A percentile compares a stretch with the other conserved stretches of the same genome.
These are phyloP conservation scores for Hemisphaericaspora xylanilytica DNA, from an alignment of 1,139 yeast species.

Conservation along the genomic window DNA sequence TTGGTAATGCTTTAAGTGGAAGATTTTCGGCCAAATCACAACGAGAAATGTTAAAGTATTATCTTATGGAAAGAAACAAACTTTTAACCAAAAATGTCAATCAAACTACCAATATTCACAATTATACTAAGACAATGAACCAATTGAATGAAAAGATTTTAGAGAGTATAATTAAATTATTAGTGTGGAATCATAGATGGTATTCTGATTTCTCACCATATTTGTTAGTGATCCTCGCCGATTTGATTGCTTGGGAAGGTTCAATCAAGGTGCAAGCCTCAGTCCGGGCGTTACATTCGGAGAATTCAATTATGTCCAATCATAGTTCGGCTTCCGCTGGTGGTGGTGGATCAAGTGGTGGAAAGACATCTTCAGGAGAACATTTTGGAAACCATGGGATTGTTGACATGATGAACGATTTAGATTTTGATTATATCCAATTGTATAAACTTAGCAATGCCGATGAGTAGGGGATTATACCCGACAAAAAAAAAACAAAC, in stretches of 20 bases:
- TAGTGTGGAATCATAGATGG: constrained; percentile 98
- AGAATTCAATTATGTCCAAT: constrained; percentile 24
- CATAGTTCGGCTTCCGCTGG: background rate
- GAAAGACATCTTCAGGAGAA: constrained; percentile 20
- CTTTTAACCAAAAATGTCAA: constrained; percentile 24
- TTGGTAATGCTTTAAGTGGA: constrained; percentile 73
- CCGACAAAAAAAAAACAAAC: background rate
- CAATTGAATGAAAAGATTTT: constrained; percentile 61
- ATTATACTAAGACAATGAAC: constrained; percentile 42
- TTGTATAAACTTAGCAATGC: constrained; percentile 43
- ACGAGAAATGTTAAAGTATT: constrained; percentile 68
- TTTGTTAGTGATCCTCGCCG: constrained; percentile 53
- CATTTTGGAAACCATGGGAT: constrained; percentile 49
- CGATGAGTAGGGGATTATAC: constrained; percentile 28
- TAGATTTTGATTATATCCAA: constrained; percentile 46
- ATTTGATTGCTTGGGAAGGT: constrained; percentile 73
- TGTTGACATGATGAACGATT: constrained; percentile 55
- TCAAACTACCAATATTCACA: constrained; percentile 20
- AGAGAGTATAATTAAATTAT: constrained; percentile 68
- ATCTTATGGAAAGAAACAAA: constrained; percentile 48
- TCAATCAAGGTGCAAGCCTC: constrained; percentile 71
- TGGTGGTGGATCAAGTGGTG: background rate
- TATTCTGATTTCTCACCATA: constrained; percentile 83
- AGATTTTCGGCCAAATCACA: constrained; percentile 81
- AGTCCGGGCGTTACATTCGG: constrained; percentile 68